Evolutionary conservation across 129 eudicot species (phyloP), one percentile per base, ranked within the genome.

Genomic region (Calendula officinalis): DNA sequence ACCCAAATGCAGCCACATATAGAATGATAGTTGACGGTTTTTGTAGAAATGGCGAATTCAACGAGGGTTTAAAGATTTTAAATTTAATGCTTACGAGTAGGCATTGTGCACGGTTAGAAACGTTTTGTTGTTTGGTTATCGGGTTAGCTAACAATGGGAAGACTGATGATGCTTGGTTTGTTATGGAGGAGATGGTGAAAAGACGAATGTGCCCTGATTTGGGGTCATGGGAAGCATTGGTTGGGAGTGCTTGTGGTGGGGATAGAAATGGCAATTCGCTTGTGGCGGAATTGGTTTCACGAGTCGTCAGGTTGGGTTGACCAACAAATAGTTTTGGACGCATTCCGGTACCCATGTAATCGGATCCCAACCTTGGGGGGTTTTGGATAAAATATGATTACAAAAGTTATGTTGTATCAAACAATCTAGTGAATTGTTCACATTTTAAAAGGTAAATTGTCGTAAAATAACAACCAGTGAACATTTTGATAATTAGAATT

Each of bases 11-110:
- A 34, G 82, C 87, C 32, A 79, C 96, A 0, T 92, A 83, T 66
- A 92, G 98, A 60, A 92, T 61, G 85, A 69, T 85, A 72, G 89
- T 85, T 63, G 96, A 92, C 71, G 91, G 91, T 12, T 92, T 88
- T 80, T 77, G 88, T 69, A 78, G 67, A 48, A 43, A 40, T 6
- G 84, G 78, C 10, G 86, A 92, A n/a, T 85, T 78, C 54, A 81
- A 74, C 8, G 84, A 82, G 52, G 96, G 85, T 36, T 73, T 88
- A 48, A 85, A 90, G 74, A 83, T 92, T 51, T 61, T 92, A 16
- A 87, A 92, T 58, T 83, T 77, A 8, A 88, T 83, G 96, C 33
- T 92, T 36, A 37, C 60, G 69, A 79, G 85, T 76, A 73, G 71
- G 51, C 95, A 92, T 73, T 79, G 78, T 68, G 89, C 92, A 0